Evolutionary conservation across 1,284 basidiomycete species (phyloP), one percentile per base, ranked within the genome.

Genomic region (Puccinia hordei): DNA sequence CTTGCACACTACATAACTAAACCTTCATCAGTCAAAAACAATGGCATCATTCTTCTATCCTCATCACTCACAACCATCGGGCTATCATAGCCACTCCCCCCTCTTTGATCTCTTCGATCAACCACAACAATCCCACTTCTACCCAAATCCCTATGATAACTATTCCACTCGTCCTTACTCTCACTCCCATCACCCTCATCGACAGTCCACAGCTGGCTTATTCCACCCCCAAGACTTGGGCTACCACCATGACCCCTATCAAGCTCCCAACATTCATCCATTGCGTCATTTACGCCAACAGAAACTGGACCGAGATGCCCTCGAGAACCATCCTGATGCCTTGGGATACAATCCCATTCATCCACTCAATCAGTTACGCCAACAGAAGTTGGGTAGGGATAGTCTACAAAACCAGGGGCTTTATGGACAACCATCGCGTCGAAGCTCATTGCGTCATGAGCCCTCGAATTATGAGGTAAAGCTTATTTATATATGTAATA

Each of bases 41-140:
- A 68, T 69, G 66, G 27, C 61, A 19, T 65, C 41, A 5, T 69
- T 49, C 66, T 69, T 46, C 66, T 69, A 69, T n/a, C 66, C 66
- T 27, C 46, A 49, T 30, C 66, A 69, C 13, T 19, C 22, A 19
- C 66, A 69, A 19, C 24, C 41, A 15, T 59, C 57, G 57, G 57
- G 57, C n/a, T 59, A 59, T n/a, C n/a, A n/a, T n/a, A 27, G 30
- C 66, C 63, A 41, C 3, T 35, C 41, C 33, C 35, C 35, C 24
- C 24, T 69, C 66, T 49, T 46, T 27, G 44, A 69, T 49, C 24
- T 69, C 44, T 30, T 51, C 44, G 44, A 69, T 33, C 66, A 49
- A n/a, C n/a, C n/a, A n/a, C 66, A 41, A 2, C 44, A 19, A 8
- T 49, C 66, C 2, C 33, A 41, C 30, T 69, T 46, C 46, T 49